These are phyloP conservation scores for Orbilia blumenaviensis DNA, from an alignment of 2,329 filamentous ascomycete species.

Conservation along the genomic window DNA sequence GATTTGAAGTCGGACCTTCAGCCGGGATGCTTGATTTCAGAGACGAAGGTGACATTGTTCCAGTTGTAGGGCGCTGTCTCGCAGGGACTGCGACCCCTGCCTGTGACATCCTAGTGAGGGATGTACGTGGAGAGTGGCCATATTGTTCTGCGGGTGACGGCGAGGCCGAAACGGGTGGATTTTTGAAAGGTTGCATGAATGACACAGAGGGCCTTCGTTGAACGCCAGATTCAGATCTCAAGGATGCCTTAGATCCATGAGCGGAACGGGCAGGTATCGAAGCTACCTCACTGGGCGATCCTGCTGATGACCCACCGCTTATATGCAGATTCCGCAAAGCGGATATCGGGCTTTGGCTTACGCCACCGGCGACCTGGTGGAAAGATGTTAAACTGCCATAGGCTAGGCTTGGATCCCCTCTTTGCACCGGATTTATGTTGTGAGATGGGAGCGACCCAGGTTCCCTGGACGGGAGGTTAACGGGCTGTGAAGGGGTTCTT, in stretches of 20 bases:
- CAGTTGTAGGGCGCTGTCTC: constrained; percentile 60
- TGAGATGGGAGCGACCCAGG: constrained; percentile 78
- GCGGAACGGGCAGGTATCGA: constrained; percentile 63
- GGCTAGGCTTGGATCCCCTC: constrained; percentile 75
- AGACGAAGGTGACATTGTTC: constrained; percentile 60
- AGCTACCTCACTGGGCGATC: constrained; percentile 65
- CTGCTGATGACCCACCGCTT: constrained; percentile 66
- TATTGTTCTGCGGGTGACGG: constrained; percentile 68
- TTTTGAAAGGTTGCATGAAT: constrained; percentile 90
- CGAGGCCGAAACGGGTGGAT: constrained; percentile 90
- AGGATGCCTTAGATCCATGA: constrained; percentile 65
- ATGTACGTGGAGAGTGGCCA: constrained; percentile 67
- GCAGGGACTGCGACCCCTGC: constrained; percentile 60
- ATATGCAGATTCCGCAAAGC: constrained; percentile 74
- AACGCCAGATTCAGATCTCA: constrained; percentile 66
- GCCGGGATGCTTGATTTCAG: constrained; percentile 69
- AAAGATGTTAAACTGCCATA: constrained; percentile 93
- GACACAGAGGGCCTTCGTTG: constrained; percentile 82
- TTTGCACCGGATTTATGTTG: constrained; percentile 64
- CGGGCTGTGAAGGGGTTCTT: constrained; percentile 59
- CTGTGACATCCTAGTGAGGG: constrained; percentile 60
- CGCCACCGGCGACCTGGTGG: constrained; percentile 76
- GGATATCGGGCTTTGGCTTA: constrained; percentile 86
- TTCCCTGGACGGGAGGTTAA: constrained; percentile 63
- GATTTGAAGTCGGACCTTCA: constrained; percentile 71